Base-by-base conservation (phyloP, 192 early-diverging fungal species). In the Backusella australiensis region DNA sequence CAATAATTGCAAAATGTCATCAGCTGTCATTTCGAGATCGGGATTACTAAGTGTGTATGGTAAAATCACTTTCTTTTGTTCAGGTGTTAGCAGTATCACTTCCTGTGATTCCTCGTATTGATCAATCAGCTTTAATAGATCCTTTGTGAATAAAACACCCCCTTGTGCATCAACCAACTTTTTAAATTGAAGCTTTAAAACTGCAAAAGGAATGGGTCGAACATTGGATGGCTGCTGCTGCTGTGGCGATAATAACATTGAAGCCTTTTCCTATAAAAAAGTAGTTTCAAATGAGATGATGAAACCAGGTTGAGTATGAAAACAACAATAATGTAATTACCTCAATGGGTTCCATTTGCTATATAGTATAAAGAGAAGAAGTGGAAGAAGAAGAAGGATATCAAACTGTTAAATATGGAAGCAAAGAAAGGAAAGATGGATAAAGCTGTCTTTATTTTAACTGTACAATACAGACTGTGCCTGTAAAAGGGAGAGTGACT, bases 21-120 rank as follows among this genome's bases (percentile, higher is more conserved):
- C 85, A 49, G 80, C 65, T 19, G 80, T 77, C 75, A 85, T 78
- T 66, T 85, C 85, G 66, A 85, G 71, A 56, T 85, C 85, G 35
- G 82, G 80, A 69, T 81, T 83, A 21, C 52, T 38, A 17, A 71
- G 36, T 7, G 72, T 75, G 34, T 78, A 85, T 0, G 78, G 74
- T 73, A 75, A 73, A 69, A 85, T 80, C 34, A 73, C 78, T 29
- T 44, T 75, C 41, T 77, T 77, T 67, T 81, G 78, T 41, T 75
- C 80, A 34, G 78, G 68, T 1, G 82, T 83, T 29, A 85, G 67
- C 14, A 85, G 23, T 1, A 59, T 42, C 4, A 76, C 71, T 6
- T 75, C 35, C 14, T 83, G 67, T 29, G 79, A 71, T 5, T 41
- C 11, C 68, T 85, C 82, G n/a, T 75, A 85, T 17, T 68, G 42